Conservation (phyloP, 345 rosid species). For the Euclidium syriacum region DNA sequence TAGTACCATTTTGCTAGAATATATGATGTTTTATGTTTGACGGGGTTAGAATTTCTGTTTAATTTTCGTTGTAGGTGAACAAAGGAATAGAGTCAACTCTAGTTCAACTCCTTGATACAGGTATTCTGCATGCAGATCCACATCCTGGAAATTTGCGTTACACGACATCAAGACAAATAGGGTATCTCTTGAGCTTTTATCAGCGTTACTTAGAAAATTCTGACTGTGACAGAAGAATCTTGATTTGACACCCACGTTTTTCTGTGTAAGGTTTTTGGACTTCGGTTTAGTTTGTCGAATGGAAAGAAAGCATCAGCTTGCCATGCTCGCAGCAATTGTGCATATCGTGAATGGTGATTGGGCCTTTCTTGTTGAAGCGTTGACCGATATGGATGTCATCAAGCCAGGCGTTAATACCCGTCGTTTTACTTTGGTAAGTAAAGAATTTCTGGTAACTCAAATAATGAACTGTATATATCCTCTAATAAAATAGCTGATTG, state of each 20-base stretch:
- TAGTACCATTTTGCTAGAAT: not conserved
- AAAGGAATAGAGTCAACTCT: slow-evolving; percentile 92
- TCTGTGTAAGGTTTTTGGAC: slow-evolving; percentile 72
- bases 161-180: slow-evolving; percentile 74
- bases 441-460: not conserved
- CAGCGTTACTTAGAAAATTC: slow-evolving; percentile 2
- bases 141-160: slow-evolving; percentile 96
- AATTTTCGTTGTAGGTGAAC: slow-evolving; percentile 47
- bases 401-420: slow-evolving; percentile 67
- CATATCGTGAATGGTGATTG: slow-evolving; percentile 95
- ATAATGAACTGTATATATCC: not conserved
- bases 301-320: slow-evolving; percentile 87
- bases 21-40: slow-evolving; percentile 9
- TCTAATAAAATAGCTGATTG: not conserved
- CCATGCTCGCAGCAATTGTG: slow-evolving; percentile 90
- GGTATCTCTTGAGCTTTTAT: slow-evolving; percentile 41
- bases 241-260: slow-evolving; percentile 3
- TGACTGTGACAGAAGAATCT: slow-evolving; percentile 11
- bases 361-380: slow-evolving; percentile 68
- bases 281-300: slow-evolving; percentile 91
- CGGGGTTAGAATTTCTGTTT: slow-evolving; percentile 9
- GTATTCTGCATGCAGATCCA: slow-evolving; percentile 94
- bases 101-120: slow-evolving; percentile 94
- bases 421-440: slow-evolving; percentile 67
- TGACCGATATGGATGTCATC: slow-evolving; percentile 89